Conservation (phyloP, 2,329 filamentous ascomycete genomes). For the Metarhizium brunneum region DNA sequence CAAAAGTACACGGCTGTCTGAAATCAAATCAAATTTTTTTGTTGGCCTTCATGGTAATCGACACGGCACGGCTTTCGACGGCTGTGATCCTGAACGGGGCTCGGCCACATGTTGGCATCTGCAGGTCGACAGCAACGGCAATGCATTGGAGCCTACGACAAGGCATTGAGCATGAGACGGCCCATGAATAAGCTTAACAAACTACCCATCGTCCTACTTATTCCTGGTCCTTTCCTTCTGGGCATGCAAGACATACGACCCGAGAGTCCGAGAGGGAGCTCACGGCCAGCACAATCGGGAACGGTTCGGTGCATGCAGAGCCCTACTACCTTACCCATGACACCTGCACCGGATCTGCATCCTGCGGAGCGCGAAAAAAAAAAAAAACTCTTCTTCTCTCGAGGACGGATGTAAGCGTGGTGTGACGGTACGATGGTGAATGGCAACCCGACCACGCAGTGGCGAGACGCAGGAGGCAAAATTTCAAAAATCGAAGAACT, state of each 20-base stretch:
- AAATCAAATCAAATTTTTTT: not conserved
- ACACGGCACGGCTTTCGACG: slow-evolving; percentile 5
- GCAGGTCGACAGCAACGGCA: not conserved
- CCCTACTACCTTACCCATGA: not conserved
- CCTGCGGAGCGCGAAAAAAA: not conserved
- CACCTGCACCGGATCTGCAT: not conserved
- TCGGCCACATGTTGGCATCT: not conserved
- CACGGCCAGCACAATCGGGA: not conserved
- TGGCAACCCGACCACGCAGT: not conserved
- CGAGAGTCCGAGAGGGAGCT: not conserved
- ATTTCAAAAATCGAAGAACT: not conserved
- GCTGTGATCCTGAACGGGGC: not conserved
- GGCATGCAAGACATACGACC: not conserved
- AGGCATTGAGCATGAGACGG: not conserved
- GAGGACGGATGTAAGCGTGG: not conserved
- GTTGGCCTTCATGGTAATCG: not conserved
- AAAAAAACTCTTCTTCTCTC: not conserved
- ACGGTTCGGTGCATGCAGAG: not conserved
- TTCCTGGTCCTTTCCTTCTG: not conserved
- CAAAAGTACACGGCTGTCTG: not conserved
- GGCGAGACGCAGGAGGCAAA: not conserved
- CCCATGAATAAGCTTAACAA: not conserved
- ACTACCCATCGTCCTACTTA: too few species aligned
- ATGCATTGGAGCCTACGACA: not conserved
- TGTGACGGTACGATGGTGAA: not conserved